These are phyloP conservation scores for Leptodermis oblonga DNA, from an alignment of 257 asterid species.

Conservation along the genomic window DNA sequence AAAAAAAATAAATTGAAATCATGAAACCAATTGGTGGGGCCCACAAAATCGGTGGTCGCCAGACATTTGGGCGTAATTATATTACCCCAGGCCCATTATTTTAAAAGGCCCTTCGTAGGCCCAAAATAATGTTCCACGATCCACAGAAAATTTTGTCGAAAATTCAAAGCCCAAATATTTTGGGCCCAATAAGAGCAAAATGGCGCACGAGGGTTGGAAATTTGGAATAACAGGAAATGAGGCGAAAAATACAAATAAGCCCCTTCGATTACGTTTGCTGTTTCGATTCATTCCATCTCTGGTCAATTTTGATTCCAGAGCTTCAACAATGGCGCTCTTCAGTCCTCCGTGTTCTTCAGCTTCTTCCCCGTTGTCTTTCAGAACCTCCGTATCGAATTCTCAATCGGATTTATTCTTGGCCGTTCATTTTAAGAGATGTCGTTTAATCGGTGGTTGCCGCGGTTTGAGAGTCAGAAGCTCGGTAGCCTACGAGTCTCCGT, in stretches of 20 bases:
- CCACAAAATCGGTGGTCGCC: neutral
- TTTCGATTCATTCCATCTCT: neutral
- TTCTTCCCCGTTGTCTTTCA: conserved; percentile 37
- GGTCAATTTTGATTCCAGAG: neutral
- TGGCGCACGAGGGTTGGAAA: conserved; percentile 4
- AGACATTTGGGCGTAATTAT: too few species aligned
- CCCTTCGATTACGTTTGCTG: neutral
- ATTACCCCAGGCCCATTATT: too few species aligned
- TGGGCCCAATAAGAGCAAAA: neutral
- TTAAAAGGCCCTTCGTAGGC: too few species aligned
- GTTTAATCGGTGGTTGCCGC: conserved; percentile 20
- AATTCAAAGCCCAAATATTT: neutral
- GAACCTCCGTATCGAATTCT: conserved; percentile 22
- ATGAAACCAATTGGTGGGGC: conserved; percentile 1
- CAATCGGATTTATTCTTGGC: conserved; percentile 7
- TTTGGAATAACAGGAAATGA: too few species aligned
- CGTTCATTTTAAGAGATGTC: conserved; percentile 27
- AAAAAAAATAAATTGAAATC: neutral
- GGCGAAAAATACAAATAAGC: neutral
- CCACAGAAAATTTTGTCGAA: too few species aligned
- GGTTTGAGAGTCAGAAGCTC: conserved; percentile 41
- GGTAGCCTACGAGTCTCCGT: conserved; percentile 52
- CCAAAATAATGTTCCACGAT: neutral
- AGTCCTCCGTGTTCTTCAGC: conserved; percentile 18
- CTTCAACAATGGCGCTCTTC: conserved; percentile 54